A percentile compares a stretch with the other conserved stretches of the same genome.
phyloP scores from a whole-genome alignment of 2,329 filamentous ascomycete species.

The Fusarium sp. region DNA sequence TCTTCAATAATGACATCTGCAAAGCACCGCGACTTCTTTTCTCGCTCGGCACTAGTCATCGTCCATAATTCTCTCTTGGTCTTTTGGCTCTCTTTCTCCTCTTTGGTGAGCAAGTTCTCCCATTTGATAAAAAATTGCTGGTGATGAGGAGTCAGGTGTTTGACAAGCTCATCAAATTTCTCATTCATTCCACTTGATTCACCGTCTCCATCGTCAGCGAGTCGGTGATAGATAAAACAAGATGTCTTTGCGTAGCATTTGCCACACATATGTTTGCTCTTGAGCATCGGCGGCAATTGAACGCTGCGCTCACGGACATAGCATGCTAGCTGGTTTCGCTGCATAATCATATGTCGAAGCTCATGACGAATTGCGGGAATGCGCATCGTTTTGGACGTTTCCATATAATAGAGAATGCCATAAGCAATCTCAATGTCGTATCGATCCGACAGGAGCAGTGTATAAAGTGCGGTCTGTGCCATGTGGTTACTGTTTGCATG shows the following conservation, averaged over 20 bases:
- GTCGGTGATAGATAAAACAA: slow-evolving; percentile 93
- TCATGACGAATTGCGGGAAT: slow-evolving; percentile 89
- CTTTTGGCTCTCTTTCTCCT: slow-evolving; percentile 90
- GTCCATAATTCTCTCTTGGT: slow-evolving; percentile 94
- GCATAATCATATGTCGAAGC: slow-evolving; percentile 95
- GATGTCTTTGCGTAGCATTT: slow-evolving; percentile 90
- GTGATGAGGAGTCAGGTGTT: slow-evolving; percentile 79
- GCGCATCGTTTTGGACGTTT: slow-evolving; percentile 85
- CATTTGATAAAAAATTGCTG: slow-evolving; percentile 92
- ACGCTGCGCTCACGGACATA: slow-evolving; percentile 83
- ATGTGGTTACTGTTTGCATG: slow-evolving; percentile 84
- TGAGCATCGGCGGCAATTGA: slow-evolving; percentile 86
- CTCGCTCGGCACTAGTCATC: slow-evolving; percentile 88
- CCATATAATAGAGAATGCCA: slow-evolving; percentile 94
- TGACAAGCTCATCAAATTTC: slow-evolving; percentile 84
- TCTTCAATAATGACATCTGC: slow-evolving; percentile 86
- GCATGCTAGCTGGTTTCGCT: slow-evolving; percentile 88
- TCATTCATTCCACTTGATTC: slow-evolving; percentile 83
- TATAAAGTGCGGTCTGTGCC: slow-evolving; percentile 95
- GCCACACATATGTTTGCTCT: slow-evolving; percentile 82
- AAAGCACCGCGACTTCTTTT: slow-evolving; percentile 90
- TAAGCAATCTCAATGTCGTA: slow-evolving; percentile 94
- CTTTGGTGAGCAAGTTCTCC: slow-evolving; percentile 92
- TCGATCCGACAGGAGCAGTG: slow-evolving; percentile 88
- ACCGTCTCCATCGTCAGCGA: slow-evolving; percentile 84